These are phyloP conservation scores for Fraxinus platypoda DNA, from an alignment of 305 asterid species.

Conservation along the genomic window DNA sequence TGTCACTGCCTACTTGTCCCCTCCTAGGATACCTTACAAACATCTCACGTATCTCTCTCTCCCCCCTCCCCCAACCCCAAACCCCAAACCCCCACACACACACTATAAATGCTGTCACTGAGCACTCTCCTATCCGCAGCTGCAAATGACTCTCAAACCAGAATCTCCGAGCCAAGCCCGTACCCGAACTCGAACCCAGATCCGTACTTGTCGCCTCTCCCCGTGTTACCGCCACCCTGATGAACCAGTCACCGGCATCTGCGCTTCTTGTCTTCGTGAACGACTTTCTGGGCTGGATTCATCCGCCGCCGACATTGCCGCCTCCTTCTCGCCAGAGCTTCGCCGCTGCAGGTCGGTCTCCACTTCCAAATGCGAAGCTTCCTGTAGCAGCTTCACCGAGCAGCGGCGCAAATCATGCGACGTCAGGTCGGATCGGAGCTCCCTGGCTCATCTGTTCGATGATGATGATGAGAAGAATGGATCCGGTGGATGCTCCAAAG, in stretches of 20 bases:
- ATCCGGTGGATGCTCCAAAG: conserved; percentile 42
- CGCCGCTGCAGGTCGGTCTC: conserved; percentile 82
- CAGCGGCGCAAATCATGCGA: conserved; percentile 88
- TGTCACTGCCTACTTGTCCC: conserved; percentile 28
- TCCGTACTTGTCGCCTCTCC: conserved; percentile 61
- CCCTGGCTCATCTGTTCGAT: conserved; percentile 60
- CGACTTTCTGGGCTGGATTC: conserved; percentile 82
- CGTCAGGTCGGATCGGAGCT: conserved; percentile 48
- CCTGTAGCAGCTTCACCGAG: conserved; percentile 40
- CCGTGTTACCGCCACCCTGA: conserved; percentile 86
- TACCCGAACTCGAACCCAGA: conserved; percentile 39
- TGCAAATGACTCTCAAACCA: conserved; percentile 50
- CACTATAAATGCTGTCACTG: conserved; percentile 22
- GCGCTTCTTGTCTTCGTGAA: conserved; percentile 92
- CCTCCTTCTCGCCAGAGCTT: conserved; percentile 48
- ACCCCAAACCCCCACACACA: background rate
- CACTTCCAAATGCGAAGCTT: conserved; percentile 42
- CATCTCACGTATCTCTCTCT: conserved; percentile 17
- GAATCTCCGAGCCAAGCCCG: conserved; percentile 37
- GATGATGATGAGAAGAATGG: conserved; percentile 53
- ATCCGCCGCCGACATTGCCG: conserved; percentile 8
- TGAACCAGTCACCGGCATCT: conserved; percentile 79
- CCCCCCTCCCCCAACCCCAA: background rate
- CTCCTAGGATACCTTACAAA: conserved; percentile 36
- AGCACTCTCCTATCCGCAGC: background rate